phyloP scores from a whole-genome alignment of 805 yeast species.

The Suhomyces canberraensis region DNA sequence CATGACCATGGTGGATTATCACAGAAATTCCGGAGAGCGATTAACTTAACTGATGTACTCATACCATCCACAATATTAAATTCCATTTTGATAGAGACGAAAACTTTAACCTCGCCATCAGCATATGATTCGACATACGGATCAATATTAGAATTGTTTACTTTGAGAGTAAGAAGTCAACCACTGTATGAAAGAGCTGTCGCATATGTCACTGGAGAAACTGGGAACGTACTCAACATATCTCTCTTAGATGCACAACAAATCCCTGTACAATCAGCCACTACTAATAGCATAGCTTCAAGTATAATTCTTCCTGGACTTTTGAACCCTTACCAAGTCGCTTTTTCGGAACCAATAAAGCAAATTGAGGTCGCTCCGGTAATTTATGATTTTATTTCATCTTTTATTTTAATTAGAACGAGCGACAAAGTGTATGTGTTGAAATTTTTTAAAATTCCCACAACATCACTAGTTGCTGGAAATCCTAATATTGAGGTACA shows the following conservation, averaged over 20 bases:
- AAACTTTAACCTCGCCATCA: conserved; percentile 18
- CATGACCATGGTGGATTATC: too few species aligned
- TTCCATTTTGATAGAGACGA: conserved; percentile 22
- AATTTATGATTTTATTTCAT: conserved; percentile 18
- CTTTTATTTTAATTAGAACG: conserved; percentile 38
- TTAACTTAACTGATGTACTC: too few species aligned
- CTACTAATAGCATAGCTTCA: too few species aligned
- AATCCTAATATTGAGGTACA: conserved; percentile 5
- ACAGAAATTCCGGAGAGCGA: too few species aligned
- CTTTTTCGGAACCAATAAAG: conserved; percentile 33
- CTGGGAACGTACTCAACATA: conserved; percentile 28
- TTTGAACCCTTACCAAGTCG: conserved; percentile 2
- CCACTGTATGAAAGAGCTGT: conserved; percentile 11
- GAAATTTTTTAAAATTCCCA: conserved; percentile 13
- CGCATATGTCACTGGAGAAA: conserved; percentile 29
- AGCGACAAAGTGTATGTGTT: conserved; percentile 30
- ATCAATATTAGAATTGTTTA: conserved; percentile 17
- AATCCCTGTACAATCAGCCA: not conserved
- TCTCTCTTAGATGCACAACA: conserved; percentile 8
- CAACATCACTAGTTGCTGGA: not conserved
- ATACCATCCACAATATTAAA: conserved; percentile 24
- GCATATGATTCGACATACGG: conserved; percentile 39
- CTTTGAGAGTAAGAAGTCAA: conserved; percentile 10
- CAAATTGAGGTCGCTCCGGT: conserved; percentile 34
- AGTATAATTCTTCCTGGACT: conserved; percentile 13